Evolutionary conservation across 257 asterid genomes (phyloP).

Genomic region (Ocimum tenuiflorum): DNA sequence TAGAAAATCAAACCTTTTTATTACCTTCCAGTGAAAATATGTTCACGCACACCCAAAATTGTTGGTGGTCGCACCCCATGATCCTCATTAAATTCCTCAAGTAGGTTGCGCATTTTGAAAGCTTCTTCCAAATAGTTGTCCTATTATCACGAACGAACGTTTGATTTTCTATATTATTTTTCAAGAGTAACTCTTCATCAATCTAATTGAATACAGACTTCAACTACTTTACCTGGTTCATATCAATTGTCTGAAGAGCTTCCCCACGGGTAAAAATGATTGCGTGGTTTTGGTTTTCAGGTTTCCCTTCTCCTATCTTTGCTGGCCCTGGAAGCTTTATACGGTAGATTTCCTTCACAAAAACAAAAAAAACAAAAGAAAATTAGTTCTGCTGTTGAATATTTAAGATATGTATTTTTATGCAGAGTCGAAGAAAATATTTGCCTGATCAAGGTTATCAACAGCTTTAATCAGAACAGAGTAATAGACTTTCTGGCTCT

Average conservation of each 20-base stretch:
- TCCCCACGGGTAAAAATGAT: constrained; percentile 39
- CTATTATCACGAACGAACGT: no score
- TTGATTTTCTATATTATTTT: no score
- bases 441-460: constrained; percentile 84
- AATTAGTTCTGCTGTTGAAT: no score
- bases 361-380: no score
- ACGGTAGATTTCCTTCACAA: constrained; percentile 62
- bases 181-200: no score
- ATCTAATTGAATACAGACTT: no score
- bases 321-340: constrained; percentile 97
- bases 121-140: constrained; percentile 99
- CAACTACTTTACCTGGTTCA: constrained; percentile 99
- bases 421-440: no score
- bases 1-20: no score
- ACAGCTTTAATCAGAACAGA: constrained; percentile 95
- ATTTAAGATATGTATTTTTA: no score
- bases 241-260: constrained; percentile 94
- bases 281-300: neutral
- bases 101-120: constrained; percentile 92
- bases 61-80: constrained; percentile 91
- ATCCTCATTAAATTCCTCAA: constrained; percentile 79
- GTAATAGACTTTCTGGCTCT: constrained; percentile 78
- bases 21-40: constrained; percentile 99
- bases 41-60: constrained; percentile 93
- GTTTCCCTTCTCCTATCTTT: constrained; percentile 27